Evolutionary conservation across 164 flowering plant genomes (phyloP), one percentile per base, ranked within the genome.

Genomic region (Tinospora cordifolia): DNA sequence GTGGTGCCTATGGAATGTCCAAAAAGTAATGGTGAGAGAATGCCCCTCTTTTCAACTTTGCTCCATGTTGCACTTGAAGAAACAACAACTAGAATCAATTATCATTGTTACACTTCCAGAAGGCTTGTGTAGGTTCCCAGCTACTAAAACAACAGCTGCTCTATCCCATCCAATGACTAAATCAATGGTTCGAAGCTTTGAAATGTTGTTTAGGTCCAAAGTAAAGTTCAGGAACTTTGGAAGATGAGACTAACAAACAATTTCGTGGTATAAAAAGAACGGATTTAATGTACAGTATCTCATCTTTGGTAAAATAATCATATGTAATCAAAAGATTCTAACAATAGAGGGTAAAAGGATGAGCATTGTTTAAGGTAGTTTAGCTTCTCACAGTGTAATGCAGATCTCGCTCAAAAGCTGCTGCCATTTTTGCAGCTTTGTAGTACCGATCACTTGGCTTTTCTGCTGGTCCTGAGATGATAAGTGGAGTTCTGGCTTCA

Each of bases 401-500:
- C 78, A 94, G 81, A 71, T 94, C 99, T 71, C 87, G 81, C 75
- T 90, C 97, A 83, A 90, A 94, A 63, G 93, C 97, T 47, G 88
- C 79, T 30, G 99, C 97, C 46, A 94, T 83, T 76, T 92, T 94
- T 73, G 99, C 97, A 79, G 99, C 96, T 82, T 94, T 94, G 66
- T 90, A 92, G 76, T 92, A 94, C 13, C 77, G 82, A 71, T 90
- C 99, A 79, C 99, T 92, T 62, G 99, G 99, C 77, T 86, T 94
- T 71, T 94, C 97, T 72, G 99, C 99, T 63, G 96, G 87, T 60
- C 99, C 99, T 51, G 99, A 94, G 81, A 94, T 92, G 76, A 92
- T 94, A 66, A 94, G 95, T 64, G 99, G 97, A 40, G 99, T 94
- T 81, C 99, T 88, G 75, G 97, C 99, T 83, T 94, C 99, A 85